Evolutionary conservation across 176 grass and related monocot species (phyloP).

Genomic region (Poa annua): DNA sequence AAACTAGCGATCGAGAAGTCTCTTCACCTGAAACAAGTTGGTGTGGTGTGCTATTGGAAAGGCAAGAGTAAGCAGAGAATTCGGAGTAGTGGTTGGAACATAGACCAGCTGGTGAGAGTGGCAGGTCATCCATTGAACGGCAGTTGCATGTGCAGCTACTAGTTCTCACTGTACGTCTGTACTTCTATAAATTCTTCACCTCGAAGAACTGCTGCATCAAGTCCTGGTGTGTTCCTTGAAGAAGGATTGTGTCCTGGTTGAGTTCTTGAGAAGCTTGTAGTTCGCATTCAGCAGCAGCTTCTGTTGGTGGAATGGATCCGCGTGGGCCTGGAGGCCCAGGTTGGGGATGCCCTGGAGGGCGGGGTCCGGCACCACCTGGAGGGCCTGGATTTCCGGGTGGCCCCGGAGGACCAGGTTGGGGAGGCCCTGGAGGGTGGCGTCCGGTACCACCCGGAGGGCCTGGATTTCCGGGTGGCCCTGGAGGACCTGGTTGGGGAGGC

Average conservation of each 20-base stretch:
- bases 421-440: too few relatives aligned
- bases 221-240: neutral
- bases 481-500: too few relatives aligned
- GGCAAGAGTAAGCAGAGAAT: neutral
- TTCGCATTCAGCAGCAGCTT: neutral
- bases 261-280: constrained; percentile 17
- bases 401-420: too few relatives aligned
- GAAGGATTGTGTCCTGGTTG: neutral
- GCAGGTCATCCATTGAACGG: neutral
- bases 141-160: neutral
- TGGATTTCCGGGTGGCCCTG: constrained; percentile 22
- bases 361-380: constrained; percentile 14
- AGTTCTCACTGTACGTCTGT: neutral
- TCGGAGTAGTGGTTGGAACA: neutral
- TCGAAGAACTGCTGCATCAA: neutral
- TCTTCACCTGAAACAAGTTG: neutral
- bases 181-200: neutral
- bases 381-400: constrained; percentile 26
- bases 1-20: neutral
- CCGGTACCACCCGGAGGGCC: too few relatives aligned
- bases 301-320: constrained; percentile 36
- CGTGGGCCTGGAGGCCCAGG: constrained; percentile 43
- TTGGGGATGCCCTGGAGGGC: constrained; percentile 34
- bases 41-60: neutral
- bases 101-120: neutral